A percentile compares a stretch with the other conserved stretches of the same genome.
Conservation (phyloP, 352 stramenopile genomes). For the Phytophthora citrophthora region DNA sequence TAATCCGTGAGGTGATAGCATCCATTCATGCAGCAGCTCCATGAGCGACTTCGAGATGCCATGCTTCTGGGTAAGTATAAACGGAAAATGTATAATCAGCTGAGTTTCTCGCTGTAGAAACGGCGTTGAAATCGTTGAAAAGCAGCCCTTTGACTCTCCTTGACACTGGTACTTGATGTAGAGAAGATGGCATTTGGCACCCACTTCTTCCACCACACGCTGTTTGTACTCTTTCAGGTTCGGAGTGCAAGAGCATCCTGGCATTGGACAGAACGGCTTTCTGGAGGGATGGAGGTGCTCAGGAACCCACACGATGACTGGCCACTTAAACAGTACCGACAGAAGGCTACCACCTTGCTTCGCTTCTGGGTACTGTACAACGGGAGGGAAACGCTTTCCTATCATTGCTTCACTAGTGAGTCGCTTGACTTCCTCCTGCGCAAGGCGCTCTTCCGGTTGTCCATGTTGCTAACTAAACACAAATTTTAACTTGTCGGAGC, state of each 20-base stretch:
- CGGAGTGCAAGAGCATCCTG: background rate
- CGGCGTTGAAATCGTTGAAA: too few relatives aligned
- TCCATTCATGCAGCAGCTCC: slow-evolving; percentile 4
- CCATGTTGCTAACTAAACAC: background rate
- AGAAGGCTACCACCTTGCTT: background rate
- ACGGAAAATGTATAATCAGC: too few relatives aligned
- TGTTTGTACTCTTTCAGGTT: slow-evolving; percentile 16
- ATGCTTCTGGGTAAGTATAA: too few relatives aligned
- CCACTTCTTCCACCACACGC: background rate
- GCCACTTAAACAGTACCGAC: background rate
- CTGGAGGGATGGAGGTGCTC: background rate
- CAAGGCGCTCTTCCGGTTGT: background rate
- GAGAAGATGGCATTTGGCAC: slow-evolving; percentile 10
- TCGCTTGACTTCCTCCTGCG: background rate
- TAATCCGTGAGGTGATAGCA: background rate
- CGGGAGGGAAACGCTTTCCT: background rate
- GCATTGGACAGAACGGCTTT: background rate
- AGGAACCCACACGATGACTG: slow-evolving; percentile 6
- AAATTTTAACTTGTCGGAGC: background rate
- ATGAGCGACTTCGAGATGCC: background rate
- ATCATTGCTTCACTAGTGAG: background rate
- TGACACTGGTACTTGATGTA: slow-evolving; percentile 16
- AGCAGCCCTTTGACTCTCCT: background rate
- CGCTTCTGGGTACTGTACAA: background rate
- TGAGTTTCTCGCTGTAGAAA: too few relatives aligned